Evolutionary conservation across 1,284 basidiomycete species (phyloP), one percentile per base, ranked within the genome.

Genomic region (Trichosporon sp.): DNA sequence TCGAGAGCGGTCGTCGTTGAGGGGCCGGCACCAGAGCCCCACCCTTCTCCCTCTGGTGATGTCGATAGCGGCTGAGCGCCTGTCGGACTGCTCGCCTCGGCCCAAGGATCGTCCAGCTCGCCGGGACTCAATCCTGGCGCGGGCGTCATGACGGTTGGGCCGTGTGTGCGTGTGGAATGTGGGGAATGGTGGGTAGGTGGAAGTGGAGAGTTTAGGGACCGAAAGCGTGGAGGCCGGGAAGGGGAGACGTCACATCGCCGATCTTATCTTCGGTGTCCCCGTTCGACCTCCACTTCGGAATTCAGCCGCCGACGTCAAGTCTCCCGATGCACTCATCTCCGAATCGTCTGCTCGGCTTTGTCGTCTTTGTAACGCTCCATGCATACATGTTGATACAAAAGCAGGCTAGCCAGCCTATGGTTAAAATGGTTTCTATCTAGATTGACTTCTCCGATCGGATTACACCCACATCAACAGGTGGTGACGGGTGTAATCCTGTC

Each of bases 401-500:
- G 56, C 56, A 60, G 56, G 56, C 56, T 60, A 60, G 56, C 56
- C 56, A 60, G 56, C 56, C 56, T 60, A n/a, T 31, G 56, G 27
- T 31, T 60, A 32, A 29, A n/a, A 31, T 60, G 56, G 23, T n/a
- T 60, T 35, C 62, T 34, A 35, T 63, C 62, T 35, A 25, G 18
- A 15, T 38, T 23, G 62, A 18, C 34, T 35, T 23, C 32, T 42
- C 62, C 25, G 13, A 25, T 29, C 44, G 35, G n/a, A 29, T 34
- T n/a, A 83, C 21, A 83, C 74, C 80, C 77, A 82, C 76, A 81
- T 78, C 71, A 93, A 91, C 75, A 96, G 79, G 29, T 92, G 88
- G 80, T 94, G 91, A 69, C 92, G 87, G 76, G 92, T 92, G 83
- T 92, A 95, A 63, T 91, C 88, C 80, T 95, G 95, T 1, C 81